These are phyloP conservation scores for Tolypocladium sp. DNA, from an alignment of 2,329 filamentous ascomycete genomes.

Conservation along the genomic window DNA sequence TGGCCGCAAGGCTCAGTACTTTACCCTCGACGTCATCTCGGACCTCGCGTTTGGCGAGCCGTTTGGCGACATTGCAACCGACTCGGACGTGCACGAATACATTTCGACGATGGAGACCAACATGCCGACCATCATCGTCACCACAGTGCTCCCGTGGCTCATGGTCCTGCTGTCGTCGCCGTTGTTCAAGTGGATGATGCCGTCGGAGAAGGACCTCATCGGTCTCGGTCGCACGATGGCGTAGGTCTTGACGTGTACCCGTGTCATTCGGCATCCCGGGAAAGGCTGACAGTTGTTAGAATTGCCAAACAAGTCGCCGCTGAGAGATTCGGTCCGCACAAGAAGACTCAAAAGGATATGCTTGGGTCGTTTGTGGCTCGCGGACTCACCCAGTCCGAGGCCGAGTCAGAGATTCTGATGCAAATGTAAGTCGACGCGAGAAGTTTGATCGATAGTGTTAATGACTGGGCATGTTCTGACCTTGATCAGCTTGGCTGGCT, in stretches of 20 bases:
- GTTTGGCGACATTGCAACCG: conserved; percentile 38
- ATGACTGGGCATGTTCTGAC: not conserved
- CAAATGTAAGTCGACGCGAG: conserved; percentile 17
- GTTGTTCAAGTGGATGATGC: conserved; percentile 29
- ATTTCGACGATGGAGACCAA: conserved; percentile 28
- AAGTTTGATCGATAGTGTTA: not conserved
- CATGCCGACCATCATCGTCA: conserved; percentile 11
- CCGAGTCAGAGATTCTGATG: conserved; percentile 34
- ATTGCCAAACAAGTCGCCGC: conserved; percentile 35
- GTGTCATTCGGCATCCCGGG: no score
- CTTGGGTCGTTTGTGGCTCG: conserved; percentile 32
- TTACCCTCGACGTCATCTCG: conserved; percentile 48
- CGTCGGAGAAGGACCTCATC: conserved; percentile 25
- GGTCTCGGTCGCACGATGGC: conserved; percentile 33
- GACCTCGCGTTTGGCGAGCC: conserved; percentile 40
- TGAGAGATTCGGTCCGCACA: conserved; percentile 33
- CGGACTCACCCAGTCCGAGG: conserved; percentile 26
- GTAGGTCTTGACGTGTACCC: conserved; percentile 18
- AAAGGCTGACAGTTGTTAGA: conserved; percentile 5
- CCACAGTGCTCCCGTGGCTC: conserved; percentile 8
- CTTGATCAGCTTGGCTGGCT: conserved; percentile 37
- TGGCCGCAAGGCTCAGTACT: conserved; percentile 39
- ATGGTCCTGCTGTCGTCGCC: conserved; percentile 27
- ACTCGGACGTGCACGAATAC: conserved; percentile 39
- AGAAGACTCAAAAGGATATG: conserved; percentile 40